A percentile compares a stretch with the other conserved stretches of the same genome.
These are phyloP conservation scores for Polygonum aviculare DNA, from an alignment of 148 eudicot species.

Conservation along the genomic window DNA sequence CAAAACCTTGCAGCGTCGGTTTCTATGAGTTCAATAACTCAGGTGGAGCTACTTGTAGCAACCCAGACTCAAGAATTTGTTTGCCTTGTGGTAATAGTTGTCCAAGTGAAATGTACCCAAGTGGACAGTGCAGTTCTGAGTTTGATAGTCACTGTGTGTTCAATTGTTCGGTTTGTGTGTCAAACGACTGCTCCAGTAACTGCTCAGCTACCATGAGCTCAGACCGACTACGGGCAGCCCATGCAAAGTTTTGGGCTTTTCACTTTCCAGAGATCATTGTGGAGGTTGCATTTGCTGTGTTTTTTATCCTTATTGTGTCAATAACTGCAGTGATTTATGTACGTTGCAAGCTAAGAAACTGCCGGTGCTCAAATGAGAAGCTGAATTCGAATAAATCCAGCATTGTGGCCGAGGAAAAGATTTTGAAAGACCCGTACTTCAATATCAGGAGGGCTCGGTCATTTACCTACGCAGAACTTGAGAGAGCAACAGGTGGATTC, in stretches of 20 bases:
- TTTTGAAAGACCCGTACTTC: slow-evolving; percentile 41
- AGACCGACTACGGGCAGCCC: slow-evolving; percentile 24
- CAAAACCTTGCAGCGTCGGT: slow-evolving; percentile 37
- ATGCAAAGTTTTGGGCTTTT: slow-evolving; percentile 49
- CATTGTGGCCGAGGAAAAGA: slow-evolving; percentile 35
- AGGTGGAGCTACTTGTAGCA: slow-evolving; percentile 39
- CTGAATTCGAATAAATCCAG: slow-evolving; percentile 24
- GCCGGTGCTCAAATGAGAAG: slow-evolving; percentile 41
- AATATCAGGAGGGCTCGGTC: slow-evolving; percentile 60
- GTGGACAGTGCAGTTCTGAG: slow-evolving; percentile 27
- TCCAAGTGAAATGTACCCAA: slow-evolving; percentile 49
- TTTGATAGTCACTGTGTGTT: slow-evolving; percentile 44
- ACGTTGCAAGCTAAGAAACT: slow-evolving; percentile 61
- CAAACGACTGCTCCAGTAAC: slow-evolving; percentile 39
- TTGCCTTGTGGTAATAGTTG: slow-evolving; percentile 61
- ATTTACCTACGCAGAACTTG: slow-evolving; percentile 72
- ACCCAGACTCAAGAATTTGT: slow-evolving; percentile 46
- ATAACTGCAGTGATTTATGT: slow-evolving; percentile 50
- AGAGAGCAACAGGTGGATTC: slow-evolving; percentile 65
- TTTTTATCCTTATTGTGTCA: slow-evolving; percentile 44
- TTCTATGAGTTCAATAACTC: slow-evolving; percentile 42
- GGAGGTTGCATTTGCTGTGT: slow-evolving; percentile 60
- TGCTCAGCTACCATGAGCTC: slow-evolving; percentile 32
- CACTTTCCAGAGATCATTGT: slow-evolving; percentile 60
- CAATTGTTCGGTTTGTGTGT: slow-evolving; percentile 59